Percentiles rank a stretch among this genome's conserved stretches.
Conservation (phyloP, 768 basidiomycete genomes). For the Goffeauzyma gilvescens region DNA sequence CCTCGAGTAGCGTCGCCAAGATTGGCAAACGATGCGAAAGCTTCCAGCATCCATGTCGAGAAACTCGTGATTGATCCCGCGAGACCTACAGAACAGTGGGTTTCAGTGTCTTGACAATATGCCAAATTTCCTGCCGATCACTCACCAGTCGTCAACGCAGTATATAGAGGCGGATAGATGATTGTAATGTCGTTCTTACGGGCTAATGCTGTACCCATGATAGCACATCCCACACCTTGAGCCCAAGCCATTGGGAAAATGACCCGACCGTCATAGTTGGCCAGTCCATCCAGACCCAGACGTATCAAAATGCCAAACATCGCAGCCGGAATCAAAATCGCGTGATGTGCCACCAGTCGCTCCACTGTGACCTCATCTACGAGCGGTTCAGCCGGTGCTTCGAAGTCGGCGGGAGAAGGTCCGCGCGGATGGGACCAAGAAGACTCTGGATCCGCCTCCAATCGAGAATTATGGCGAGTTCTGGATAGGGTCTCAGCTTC, state of each 20-base stretch:
- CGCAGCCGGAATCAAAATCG: constrained; percentile 44
- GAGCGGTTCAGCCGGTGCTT: too few relatives aligned
- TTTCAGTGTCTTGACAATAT: not conserved
- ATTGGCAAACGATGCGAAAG: constrained; percentile 73
- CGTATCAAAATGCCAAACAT: constrained; percentile 69
- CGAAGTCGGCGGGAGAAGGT: too few relatives aligned
- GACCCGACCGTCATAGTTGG: constrained; percentile 50
- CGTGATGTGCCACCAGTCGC: constrained; percentile 22
- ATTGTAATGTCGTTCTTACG: constrained; percentile 47
- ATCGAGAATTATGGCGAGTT: too few relatives aligned
- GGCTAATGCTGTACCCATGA: constrained; percentile 67
- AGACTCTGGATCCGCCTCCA: too few relatives aligned
- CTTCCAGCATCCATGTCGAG: constrained; percentile 79
- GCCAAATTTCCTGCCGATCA: not conserved
- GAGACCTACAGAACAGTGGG: constrained; percentile 41
- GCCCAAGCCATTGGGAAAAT: constrained; percentile 70
- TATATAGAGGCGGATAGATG: constrained; percentile 77
- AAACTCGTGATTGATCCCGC: constrained; percentile 95
- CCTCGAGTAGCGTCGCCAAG: constrained; percentile 39
- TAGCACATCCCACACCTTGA: constrained; percentile 69
- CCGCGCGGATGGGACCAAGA: too few relatives aligned
- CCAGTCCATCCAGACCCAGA: constrained; percentile 56
- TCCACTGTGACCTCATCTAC: too few relatives aligned
- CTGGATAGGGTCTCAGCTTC: too few relatives aligned
- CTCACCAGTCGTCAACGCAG: constrained; percentile 65